These are phyloP conservation scores for Lolium multiflorum DNA, from an alignment of 176 grass and related monocot genomes.

Conservation along the genomic window DNA sequence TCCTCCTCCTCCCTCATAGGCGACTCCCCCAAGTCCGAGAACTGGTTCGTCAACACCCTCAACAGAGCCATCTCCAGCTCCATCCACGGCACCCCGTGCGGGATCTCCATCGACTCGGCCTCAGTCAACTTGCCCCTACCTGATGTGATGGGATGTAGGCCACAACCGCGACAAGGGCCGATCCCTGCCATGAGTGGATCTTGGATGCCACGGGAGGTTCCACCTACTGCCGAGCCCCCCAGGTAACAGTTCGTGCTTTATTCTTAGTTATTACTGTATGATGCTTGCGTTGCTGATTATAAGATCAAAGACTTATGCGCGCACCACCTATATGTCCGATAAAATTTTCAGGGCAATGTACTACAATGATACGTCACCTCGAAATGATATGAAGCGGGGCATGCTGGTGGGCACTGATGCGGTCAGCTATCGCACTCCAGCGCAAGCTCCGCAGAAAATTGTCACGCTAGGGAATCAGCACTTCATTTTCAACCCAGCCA, in stretches of 20 bases:
- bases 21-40: slow-evolving; percentile 92
- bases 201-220: slow-evolving; percentile 45
- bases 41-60: slow-evolving; percentile 92
- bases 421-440: slow-evolving; percentile 56
- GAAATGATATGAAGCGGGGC: slow-evolving; percentile 52
- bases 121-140: slow-evolving; percentile 76
- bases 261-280: neutral
- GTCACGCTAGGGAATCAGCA: slow-evolving; percentile 65
- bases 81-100: slow-evolving; percentile 71
- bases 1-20: slow-evolving; percentile 86
- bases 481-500: slow-evolving; percentile 79
- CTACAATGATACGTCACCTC: slow-evolving; percentile 71
- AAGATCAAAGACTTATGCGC: slow-evolving; percentile 26
- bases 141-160: slow-evolving; percentile 44
- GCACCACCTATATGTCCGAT: neutral
- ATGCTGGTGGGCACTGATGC: slow-evolving; percentile 50
- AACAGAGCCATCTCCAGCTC: slow-evolving; percentile 76
- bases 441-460: slow-evolving; percentile 61
- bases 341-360: slow-evolving; percentile 65
- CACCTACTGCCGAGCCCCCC: slow-evolving; percentile 49
- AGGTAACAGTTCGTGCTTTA: slow-evolving; percentile 44
- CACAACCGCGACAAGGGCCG: slow-evolving; percentile 38
- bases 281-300: neutral
- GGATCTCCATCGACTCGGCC: slow-evolving; percentile 81
- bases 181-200: slow-evolving; percentile 52